Evolutionary conservation across 2,329 filamentous ascomycete genomes (phyloP).

Genomic region (Davidsoniella eucalypti): DNA sequence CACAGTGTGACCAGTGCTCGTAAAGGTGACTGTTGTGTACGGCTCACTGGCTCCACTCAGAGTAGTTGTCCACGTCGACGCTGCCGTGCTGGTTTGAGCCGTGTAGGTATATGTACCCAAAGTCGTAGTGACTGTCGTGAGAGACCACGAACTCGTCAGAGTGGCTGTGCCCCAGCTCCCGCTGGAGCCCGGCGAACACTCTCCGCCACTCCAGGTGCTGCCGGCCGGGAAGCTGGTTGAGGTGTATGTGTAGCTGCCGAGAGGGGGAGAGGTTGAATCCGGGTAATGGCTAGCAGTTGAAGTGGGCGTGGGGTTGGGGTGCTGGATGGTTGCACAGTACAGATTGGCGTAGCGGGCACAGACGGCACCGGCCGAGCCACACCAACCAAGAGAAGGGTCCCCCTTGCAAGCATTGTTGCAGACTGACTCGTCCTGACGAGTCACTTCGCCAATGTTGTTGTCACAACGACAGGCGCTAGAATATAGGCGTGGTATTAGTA

Average conservation of each 20-base stretch:
- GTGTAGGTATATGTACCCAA: constrained; percentile 9
- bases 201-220: background rate
- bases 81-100: constrained; percentile 2
- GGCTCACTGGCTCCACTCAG: constrained; percentile 7
- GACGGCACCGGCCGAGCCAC: constrained; percentile 5
- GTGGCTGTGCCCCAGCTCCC: background rate
- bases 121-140: constrained; percentile 10
- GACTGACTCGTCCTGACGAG: constrained; percentile 10
- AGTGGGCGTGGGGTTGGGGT: background rate
- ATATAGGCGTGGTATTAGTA: background rate
- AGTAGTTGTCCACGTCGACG: constrained; percentile 10
- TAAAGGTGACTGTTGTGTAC: constrained; percentile 11
- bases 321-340: constrained; percentile 7
- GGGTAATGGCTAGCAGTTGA: background rate
- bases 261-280: background rate
- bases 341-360: constrained; percentile 12
- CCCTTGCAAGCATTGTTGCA: constrained; percentile 13
- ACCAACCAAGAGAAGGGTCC: constrained; percentile 9
- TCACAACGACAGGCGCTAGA: constrained; percentile 12
- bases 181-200: background rate
- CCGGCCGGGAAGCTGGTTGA: background rate
- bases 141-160: constrained; percentile 1
- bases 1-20: constrained; percentile 2
- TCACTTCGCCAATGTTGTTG: constrained; percentile 10
- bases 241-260: constrained; percentile 7